phyloP scores from a whole-genome alignment of 352 stramenopile genomes.

The Phytophthora macrochlamydospora region DNA sequence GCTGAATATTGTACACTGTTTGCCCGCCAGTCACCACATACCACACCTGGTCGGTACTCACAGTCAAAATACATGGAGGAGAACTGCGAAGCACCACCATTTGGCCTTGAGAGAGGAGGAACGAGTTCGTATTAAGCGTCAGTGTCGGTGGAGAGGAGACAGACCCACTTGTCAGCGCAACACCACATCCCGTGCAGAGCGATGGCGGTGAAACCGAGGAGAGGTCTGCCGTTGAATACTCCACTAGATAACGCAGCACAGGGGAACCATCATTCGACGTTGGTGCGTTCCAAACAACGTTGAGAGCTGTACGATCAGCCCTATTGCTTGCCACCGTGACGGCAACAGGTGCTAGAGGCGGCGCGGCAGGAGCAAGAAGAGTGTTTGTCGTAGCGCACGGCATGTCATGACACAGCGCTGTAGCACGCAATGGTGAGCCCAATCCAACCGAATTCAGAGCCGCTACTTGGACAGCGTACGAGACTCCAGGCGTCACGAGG shows the following conservation, averaged over 20 bases:
- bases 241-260: constrained; percentile 81
- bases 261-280: constrained; percentile 65
- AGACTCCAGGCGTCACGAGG: constrained; percentile 70
- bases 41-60: constrained; percentile 27
- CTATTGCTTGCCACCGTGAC: constrained; percentile 87
- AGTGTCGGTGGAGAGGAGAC: constrained; percentile 21
- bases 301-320: constrained; percentile 74
- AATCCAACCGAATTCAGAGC: constrained; percentile 89
- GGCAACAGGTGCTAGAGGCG: constrained; percentile 69
- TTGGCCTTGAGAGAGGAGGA: constrained; percentile 44
- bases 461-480: constrained; percentile 91
- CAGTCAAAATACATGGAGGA: constrained; percentile 57
- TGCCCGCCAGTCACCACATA: constrained; percentile 28
- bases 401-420: constrained; percentile 53
- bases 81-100: constrained; percentile 54
- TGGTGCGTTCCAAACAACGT: constrained; percentile 86
- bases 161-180: constrained; percentile 36
- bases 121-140: constrained; percentile 40
- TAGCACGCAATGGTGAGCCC: constrained; percentile 55
- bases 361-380: constrained; percentile 58
- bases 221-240: constrained; percentile 69
- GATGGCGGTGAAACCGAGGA: constrained; percentile 36
- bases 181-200: constrained; percentile 61
- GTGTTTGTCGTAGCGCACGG: constrained; percentile 49
- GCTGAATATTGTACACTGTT: constrained; percentile 49